Conservation (phyloP, 768 basidiomycete species). For the Phanerochaete sordida region DNA sequence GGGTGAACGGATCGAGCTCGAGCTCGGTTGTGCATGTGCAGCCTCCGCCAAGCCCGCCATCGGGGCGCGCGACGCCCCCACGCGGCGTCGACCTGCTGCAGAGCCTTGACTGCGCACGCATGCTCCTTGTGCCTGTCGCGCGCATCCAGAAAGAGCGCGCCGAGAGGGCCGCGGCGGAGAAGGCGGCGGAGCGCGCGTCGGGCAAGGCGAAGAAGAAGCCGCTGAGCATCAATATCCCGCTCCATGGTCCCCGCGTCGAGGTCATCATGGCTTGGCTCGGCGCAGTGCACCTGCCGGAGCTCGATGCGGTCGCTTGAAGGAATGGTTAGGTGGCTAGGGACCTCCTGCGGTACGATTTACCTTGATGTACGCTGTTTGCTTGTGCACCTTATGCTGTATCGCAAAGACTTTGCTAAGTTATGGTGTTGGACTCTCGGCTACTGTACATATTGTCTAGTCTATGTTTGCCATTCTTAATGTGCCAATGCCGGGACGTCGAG, state of each 20-base stretch:
- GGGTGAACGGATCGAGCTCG: constrained; percentile 27
- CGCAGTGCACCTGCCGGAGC: constrained; percentile 73
- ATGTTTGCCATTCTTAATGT: neutral
- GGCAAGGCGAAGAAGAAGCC: constrained; percentile 49
- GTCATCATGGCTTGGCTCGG: constrained; percentile 83
- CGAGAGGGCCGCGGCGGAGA: constrained; percentile 50
- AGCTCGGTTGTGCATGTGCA: constrained; percentile 21
- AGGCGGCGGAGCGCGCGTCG: constrained; percentile 32
- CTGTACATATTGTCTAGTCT: neutral
- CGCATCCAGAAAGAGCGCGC: constrained; percentile 59
- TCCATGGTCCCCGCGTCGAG: constrained; percentile 86
- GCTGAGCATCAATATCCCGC: constrained; percentile 70
- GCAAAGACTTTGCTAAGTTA: neutral
- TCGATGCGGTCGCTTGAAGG: constrained; percentile 42
- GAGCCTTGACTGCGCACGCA: constrained; percentile 64
- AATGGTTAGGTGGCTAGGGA: neutral
- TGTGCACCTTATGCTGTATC: neutral
- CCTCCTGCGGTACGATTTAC: neutral
- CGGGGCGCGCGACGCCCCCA: constrained; percentile 16
- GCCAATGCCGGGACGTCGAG: neutral
- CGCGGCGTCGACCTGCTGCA: constrained; percentile 42
- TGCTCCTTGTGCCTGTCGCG: constrained; percentile 68
- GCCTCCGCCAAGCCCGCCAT: constrained; percentile 13
- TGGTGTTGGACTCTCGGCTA: neutral
- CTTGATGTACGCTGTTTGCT: neutral